phyloP scores from a whole-genome alignment of 768 basidiomycete genomes.

The Lentinus tigrinus region DNA sequence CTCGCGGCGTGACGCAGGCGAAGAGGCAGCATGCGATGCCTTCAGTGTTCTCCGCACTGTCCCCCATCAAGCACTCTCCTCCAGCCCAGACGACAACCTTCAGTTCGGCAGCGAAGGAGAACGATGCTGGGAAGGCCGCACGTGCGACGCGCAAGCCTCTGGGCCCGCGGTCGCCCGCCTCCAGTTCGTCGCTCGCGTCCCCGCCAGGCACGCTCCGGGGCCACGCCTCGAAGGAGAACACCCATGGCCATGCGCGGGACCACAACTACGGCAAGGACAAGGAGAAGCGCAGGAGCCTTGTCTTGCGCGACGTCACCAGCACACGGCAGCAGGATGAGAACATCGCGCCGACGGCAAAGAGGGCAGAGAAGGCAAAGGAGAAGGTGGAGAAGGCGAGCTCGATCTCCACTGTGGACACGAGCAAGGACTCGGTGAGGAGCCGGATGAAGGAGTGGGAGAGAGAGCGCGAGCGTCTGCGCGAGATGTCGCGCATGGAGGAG shows the following conservation, averaged over 20 bases:
- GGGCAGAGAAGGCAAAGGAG: not conserved
- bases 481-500: constrained; percentile 65
- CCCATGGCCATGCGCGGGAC: not conserved
- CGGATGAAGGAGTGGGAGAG: constrained; percentile 77
- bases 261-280: constrained; percentile 16
- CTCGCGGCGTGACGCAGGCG: constrained; percentile 8
- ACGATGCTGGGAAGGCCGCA: constrained; percentile 9
- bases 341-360: not conserved
- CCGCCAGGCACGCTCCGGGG: constrained; percentile 14
- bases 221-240: constrained; percentile 17
- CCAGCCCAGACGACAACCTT: constrained; percentile 3
- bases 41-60: constrained; percentile 21
- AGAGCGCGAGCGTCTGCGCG: constrained; percentile 65
- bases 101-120: constrained; percentile 14
- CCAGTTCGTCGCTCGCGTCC: constrained; percentile 2
- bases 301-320: constrained; percentile 19
- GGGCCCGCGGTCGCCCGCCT: constrained; percentile 26
- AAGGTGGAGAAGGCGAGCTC: not conserved
- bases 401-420: constrained; percentile 4
- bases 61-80: constrained; percentile 22
- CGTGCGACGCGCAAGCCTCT: constrained; percentile 25
- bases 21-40: constrained; percentile 11
- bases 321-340: constrained; percentile 12
- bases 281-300: constrained; percentile 16
- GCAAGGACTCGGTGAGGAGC: constrained; percentile 41